phyloP scores from a whole-genome alignment of 306 rosid species.

The Sindora glabra region DNA sequence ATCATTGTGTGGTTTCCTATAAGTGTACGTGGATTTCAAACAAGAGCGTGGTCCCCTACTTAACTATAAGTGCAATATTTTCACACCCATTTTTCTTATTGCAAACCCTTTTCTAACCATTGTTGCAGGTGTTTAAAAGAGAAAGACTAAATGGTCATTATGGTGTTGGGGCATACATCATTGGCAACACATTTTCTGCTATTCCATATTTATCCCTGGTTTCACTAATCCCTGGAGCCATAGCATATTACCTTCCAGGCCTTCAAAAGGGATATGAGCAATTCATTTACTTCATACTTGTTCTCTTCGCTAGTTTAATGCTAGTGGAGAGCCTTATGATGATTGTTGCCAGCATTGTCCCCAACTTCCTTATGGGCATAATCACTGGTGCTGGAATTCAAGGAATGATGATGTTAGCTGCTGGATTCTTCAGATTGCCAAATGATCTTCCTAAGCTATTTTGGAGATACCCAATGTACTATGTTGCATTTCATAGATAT shows the following conservation, averaged over 20 bases:
- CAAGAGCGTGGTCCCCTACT: no score
- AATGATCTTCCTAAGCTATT: slow-evolving; percentile 28
- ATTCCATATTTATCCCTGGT: slow-evolving; percentile 26
- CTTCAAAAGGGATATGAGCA: slow-evolving; percentile 29
- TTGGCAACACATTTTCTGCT: slow-evolving; percentile 42
- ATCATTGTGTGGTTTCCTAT: no score
- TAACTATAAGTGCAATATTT: no score
- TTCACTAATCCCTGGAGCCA: slow-evolving; percentile 39
- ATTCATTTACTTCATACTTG: slow-evolving; percentile 20
- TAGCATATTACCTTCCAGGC: slow-evolving; percentile 34
- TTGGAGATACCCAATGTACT: slow-evolving; percentile 42
- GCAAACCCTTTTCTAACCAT: neutral
- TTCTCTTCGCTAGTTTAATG: slow-evolving; percentile 27
- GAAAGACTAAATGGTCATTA: slow-evolving; percentile 55
- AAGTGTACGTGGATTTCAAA: no score
- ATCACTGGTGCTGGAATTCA: slow-evolving; percentile 40
- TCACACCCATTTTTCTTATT: no score
- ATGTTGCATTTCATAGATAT: slow-evolving; percentile 40
- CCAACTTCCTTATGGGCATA: slow-evolving; percentile 32
- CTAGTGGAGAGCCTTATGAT: slow-evolving; percentile 55
- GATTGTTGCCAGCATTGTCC: slow-evolving; percentile 37
- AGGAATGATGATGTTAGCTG: slow-evolving; percentile 34
- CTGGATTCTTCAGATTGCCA: slow-evolving; percentile 40
- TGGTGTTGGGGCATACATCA: slow-evolving; percentile 29
- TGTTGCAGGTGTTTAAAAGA: slow-evolving; percentile 31